Conservation (phyloP, 352 stramenopile genomes). For the Phytophthora sansomeana region DNA sequence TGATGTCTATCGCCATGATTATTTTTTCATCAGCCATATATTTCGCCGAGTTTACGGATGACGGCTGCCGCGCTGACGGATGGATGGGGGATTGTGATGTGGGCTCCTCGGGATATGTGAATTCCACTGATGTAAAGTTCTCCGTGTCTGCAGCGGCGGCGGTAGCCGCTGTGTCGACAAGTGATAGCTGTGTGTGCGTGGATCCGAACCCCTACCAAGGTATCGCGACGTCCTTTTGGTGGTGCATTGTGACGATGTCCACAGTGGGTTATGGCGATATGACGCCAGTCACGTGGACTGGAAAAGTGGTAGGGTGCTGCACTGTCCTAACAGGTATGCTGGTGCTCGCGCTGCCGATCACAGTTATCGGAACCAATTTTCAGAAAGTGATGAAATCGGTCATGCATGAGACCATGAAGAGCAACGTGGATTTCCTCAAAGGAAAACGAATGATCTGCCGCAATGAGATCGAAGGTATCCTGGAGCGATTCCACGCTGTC, state of each 20-base stretch:
- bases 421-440: conserved; percentile 79
- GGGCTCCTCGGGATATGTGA: conserved; percentile 15
- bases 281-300: conserved; percentile 74
- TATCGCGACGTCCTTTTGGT: conserved; percentile 88
- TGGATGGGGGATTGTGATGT: conserved; percentile 63
- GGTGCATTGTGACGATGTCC: conserved; percentile 93
- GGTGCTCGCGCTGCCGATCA: conserved; percentile 89
- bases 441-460: conserved; percentile 76
- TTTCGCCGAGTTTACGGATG: conserved; percentile 77
- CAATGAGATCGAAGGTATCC: conserved; percentile 77
- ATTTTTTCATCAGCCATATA: conserved; percentile 89
- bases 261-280: conserved; percentile 92
- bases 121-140: conserved; percentile 20
- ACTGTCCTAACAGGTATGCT: conserved; percentile 88
- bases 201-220: conserved; percentile 87
- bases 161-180: conserved; percentile 21
- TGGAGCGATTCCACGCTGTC: conserved; percentile 76
- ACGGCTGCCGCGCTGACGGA: conserved; percentile 65
- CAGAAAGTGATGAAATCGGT: conserved; percentile 88
- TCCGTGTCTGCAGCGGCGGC: conserved; percentile 39
- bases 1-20: conserved; percentile 87
- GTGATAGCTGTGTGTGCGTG: conserved; percentile 54
- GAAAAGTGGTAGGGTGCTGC: conserved; percentile 76
- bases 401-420: conserved; percentile 82
- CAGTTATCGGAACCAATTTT: conserved; percentile 90